Base-by-base conservation (phyloP, 163 green algal genomes). In the Botryococcus braunii region DNA sequence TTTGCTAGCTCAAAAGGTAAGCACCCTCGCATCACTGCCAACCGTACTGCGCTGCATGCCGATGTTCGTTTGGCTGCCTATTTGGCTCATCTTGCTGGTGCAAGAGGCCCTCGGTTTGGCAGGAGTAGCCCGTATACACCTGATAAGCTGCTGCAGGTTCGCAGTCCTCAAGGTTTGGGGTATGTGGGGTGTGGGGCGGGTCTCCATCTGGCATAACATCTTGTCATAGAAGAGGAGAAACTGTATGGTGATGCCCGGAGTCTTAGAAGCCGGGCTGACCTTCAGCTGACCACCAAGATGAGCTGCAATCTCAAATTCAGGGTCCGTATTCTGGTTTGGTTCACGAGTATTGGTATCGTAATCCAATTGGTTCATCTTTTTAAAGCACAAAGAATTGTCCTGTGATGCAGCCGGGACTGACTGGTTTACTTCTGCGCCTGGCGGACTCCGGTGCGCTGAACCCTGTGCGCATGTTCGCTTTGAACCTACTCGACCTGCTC, bases 341-440 rank as follows among this genome's bases (percentile, higher is more conserved):
- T 52, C 43, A 52, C 43, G 13, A 52, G n/a, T n/a, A n/a, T n/a
- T n/a, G n/a, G n/a, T n/a, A 52, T 27, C 43, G 13, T 52, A 52
- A 52, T 17, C 17, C 13, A 27, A 27, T 52, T 52, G 43, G 43
- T 52, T 13, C 43, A 27, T n/a, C n/a, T n/a, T n/a, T n/a, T n/a
- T n/a, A n/a, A n/a, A n/a, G n/a, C n/a, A n/a, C n/a, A n/a, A n/a
- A n/a, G n/a, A n/a, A n/a, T n/a, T n/a, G n/a, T n/a, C n/a, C n/a
- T n/a, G n/a, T n/a, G n/a, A 2, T 47, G 70, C 70, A 76, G 56
- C 25, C 59, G 43, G 46, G 32, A 4, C 37, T 74, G 23, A 82
- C 83, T 62, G 50, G 71, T 1, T 60, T 83, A 62, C 69, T 87
- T 59, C 73, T 91, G 36, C 62, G 68, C 21, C 66, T 91, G 56